Percentiles rank a stretch among this genome's conserved stretches.
These are phyloP conservation scores for Jamesozyma spencerorum DNA, from an alignment of 805 yeast genomes.

Conservation along the genomic window DNA sequence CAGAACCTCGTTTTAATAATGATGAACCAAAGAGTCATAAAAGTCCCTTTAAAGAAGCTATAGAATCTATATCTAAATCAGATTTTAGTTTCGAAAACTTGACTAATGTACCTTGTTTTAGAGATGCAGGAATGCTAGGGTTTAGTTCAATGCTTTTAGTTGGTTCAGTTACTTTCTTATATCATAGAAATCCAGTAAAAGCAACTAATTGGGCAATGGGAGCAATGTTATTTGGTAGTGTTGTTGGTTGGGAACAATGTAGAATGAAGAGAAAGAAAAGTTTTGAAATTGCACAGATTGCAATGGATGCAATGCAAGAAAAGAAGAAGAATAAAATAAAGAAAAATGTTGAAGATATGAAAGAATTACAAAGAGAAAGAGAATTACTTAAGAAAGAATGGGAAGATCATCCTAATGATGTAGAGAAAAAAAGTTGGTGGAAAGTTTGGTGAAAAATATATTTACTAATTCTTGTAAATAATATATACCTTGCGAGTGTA, in stretches of 20 bases:
- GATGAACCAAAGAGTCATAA: conserved; percentile 11
- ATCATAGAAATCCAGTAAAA: conserved; percentile 50
- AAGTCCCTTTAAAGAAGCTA: conserved; percentile 28
- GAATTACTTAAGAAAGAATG: conserved; percentile 15
- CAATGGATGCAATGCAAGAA: conserved; percentile 39
- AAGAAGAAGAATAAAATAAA: conserved; percentile 30
- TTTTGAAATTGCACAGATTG: conserved; percentile 56
- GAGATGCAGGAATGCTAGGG: conserved; percentile 73
- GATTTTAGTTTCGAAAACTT: conserved; percentile 48
- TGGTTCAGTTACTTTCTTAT: conserved; percentile 55
- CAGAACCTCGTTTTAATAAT: conserved; percentile 32
- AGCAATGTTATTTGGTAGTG: conserved; percentile 69
- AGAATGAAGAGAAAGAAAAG: conserved; percentile 59
- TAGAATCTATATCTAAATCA: conserved; percentile 34
- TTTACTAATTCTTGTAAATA: not conserved
- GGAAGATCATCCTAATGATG: conserved; percentile 7
- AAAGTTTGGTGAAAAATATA: conserved; percentile 23
- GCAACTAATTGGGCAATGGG: conserved; percentile 78
- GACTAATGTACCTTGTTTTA: conserved; percentile 61
- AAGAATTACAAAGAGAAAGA: conserved; percentile 8
- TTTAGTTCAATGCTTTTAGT: conserved; percentile 50
- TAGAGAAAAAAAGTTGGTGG: conserved; percentile 18
- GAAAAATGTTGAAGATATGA: conserved; percentile 9
- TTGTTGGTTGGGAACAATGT: conserved; percentile 91
- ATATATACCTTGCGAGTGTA: not conserved